Evolutionary conservation across 345 rosid genomes (phyloP).

Genomic region (Pseudoturritis turrita): DNA sequence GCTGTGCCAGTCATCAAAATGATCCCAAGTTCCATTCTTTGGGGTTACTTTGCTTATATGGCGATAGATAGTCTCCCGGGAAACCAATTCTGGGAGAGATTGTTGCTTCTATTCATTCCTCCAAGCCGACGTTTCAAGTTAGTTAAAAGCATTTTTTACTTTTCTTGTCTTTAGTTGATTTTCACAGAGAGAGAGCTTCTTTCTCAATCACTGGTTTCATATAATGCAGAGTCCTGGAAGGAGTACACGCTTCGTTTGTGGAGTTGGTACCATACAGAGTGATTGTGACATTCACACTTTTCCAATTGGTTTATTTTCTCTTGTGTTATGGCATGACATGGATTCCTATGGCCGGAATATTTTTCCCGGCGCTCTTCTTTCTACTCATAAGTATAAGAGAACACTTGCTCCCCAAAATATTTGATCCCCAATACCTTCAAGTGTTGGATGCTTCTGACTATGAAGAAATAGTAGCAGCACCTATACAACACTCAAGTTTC

Average conservation of each 20-base stretch:
- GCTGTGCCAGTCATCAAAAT: constrained; percentile 66
- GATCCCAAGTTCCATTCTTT: constrained; percentile 81
- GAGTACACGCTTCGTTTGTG: constrained; percentile 49
- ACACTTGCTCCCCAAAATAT: constrained; percentile 58
- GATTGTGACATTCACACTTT: constrained; percentile 50
- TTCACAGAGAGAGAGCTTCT: not conserved
- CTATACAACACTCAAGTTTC: constrained; percentile 25
- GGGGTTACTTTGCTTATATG: constrained; percentile 92
- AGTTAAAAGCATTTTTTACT: not conserved
- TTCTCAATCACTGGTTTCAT: not conserved
- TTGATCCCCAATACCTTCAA: constrained; percentile 38
- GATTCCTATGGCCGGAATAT: constrained; percentile 80
- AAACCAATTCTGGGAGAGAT: constrained; percentile 82
- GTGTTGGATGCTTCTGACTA: constrained; percentile 64
- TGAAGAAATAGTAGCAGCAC: constrained; percentile 45
- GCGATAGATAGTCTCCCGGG: constrained; percentile 90
- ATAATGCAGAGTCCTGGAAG: constrained; percentile 47
- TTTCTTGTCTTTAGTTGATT: not conserved
- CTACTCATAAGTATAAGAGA: constrained; percentile 69
- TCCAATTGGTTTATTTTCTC: constrained; percentile 57
- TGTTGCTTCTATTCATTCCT: constrained; percentile 59
- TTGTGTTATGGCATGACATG: constrained; percentile 75
- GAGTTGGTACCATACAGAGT: constrained; percentile 64
- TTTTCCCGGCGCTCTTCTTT: constrained; percentile 78
- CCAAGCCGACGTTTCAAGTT: constrained; percentile 75